Evolutionary conservation across 1,284 basidiomycete genomes (phyloP).

Genomic region (Coniferiporia sulphurascens): DNA sequence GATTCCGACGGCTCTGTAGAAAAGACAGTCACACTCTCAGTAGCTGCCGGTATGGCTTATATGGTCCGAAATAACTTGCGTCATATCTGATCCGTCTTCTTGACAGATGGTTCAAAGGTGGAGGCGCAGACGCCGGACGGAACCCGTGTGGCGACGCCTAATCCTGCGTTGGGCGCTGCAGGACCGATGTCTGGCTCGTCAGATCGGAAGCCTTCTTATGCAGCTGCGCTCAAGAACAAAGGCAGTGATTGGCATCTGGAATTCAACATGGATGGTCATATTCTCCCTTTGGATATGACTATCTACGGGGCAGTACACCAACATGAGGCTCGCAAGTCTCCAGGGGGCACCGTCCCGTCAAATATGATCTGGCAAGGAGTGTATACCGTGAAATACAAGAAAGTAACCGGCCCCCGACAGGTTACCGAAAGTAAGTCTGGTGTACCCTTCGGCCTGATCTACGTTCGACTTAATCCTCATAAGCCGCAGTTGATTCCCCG

Average conservation of each 20-base stretch:
- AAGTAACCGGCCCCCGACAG: conserved; percentile 80
- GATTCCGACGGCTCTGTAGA: conserved; percentile 60
- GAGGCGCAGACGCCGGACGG: conserved; percentile 96
- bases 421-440: conserved; percentile 48
- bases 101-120: conserved; percentile 79
- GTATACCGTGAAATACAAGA: conserved; percentile 90
- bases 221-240: conserved; percentile 87
- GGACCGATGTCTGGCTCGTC: conserved; percentile 42
- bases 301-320: conserved; percentile 95
- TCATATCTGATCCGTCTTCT: not conserved
- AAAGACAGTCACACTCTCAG: conserved; percentile 82
- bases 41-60: conserved; percentile 63
- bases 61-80: not conserved
- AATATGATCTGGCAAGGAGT: conserved; percentile 85
- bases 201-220: conserved; percentile 65
- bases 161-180: conserved; percentile 39
- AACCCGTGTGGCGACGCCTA: conserved; percentile 88
- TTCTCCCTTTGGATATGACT: conserved; percentile 82
- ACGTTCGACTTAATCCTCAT: conserved; percentile 1
- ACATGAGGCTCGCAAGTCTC: conserved; percentile 72
- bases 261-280: conserved; percentile 87
- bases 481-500: conserved; percentile 25
- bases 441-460: not conserved
- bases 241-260: conserved; percentile 96
- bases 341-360: conserved; percentile 48